Percentiles rank a stretch among this genome's conserved stretches.
Evolutionary conservation across 306 rosid genomes (phyloP).

Genomic region (Crotalaria pallida): DNA sequence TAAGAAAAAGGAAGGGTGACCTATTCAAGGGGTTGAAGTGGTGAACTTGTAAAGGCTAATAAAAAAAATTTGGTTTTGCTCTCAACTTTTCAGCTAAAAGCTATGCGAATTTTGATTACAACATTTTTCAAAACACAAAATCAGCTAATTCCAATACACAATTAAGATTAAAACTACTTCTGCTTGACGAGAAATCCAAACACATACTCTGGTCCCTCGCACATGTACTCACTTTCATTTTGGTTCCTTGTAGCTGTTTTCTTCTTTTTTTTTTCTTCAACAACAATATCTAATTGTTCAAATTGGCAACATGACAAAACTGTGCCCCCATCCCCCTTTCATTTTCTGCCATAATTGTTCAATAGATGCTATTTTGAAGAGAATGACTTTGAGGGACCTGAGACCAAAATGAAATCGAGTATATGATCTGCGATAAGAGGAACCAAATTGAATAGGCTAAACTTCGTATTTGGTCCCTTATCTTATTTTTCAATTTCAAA

Average conservation of each 20-base stretch:
- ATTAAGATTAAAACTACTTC: background rate
- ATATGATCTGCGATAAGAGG: background rate
- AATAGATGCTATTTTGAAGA: background rate
- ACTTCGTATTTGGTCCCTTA: too few species aligned
- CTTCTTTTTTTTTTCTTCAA: too few species aligned
- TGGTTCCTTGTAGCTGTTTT: background rate
- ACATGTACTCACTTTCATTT: too few species aligned
- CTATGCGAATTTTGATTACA: background rate
- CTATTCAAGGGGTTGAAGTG: background rate
- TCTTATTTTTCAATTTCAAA: too few species aligned
- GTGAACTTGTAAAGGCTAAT: background rate
- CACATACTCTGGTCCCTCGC: background rate
- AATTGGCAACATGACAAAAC: background rate
- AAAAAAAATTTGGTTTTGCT: background rate
- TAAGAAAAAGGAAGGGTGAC: background rate
- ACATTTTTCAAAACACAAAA: background rate
- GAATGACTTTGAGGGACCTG: background rate
- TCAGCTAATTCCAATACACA: background rate
- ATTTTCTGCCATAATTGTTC: background rate
- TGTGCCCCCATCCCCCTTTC: background rate
- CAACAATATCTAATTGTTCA: background rate
- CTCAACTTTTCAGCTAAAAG: background rate
- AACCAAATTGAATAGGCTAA: background rate
- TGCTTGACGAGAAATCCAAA: background rate
- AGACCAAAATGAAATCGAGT: background rate